Base-by-base conservation (phyloP, 352 stramenopile genomes). In the Aphanomyces invadans region DNA sequence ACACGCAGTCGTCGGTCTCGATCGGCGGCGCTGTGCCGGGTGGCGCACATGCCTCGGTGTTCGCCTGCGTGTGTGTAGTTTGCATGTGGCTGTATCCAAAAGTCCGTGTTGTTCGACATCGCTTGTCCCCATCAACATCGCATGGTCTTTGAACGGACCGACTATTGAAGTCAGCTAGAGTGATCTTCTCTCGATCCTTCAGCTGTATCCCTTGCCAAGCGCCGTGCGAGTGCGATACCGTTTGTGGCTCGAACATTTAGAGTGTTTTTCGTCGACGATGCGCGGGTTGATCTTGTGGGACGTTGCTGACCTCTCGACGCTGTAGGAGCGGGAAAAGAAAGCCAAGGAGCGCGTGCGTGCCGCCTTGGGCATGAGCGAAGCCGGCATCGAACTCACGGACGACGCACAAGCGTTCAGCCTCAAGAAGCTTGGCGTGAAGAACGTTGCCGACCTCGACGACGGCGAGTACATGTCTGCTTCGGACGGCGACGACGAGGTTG, bases 71-170 rank as follows among this genome's bases (percentile, higher is more conserved):
- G 19, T 25, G 36, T 33, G 36, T 64, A 31, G 7, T 12, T 52
- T n/a, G 25, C 52, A 31, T 4, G 5, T 52, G 21, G 60, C 60
- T 67, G 60, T 59, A 67, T 67, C 60, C 60, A 67, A 67, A 67
- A 67, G 60, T 67, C 60, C 60, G 21, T 67, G 60, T 60, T 51
- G 60, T 42, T 38, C 38, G 48, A 67, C 60, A 57, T 57, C 25
- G 49, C 49, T 57, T 57, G 49, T 57, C 49, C 36, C 49, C 49
- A 57, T 67, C 60, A 51, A 67, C 60, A 57, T 67, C 33, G 60
- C 29, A 59, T 87, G 76, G 83, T 93, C 86, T 81, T 95, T 95
- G 86, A 95, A 95, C 86, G 90, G 86, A 93, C 80, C 80, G 84
- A 86, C 85, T 91, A 95, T 95, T 95, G 86, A 92, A 87, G 71